Percentiles rank a stretch among this genome's conserved stretches.
phyloP scores from a whole-genome alignment of 208 protist genomes.

The Trypanosoma platydactyli region DNA sequence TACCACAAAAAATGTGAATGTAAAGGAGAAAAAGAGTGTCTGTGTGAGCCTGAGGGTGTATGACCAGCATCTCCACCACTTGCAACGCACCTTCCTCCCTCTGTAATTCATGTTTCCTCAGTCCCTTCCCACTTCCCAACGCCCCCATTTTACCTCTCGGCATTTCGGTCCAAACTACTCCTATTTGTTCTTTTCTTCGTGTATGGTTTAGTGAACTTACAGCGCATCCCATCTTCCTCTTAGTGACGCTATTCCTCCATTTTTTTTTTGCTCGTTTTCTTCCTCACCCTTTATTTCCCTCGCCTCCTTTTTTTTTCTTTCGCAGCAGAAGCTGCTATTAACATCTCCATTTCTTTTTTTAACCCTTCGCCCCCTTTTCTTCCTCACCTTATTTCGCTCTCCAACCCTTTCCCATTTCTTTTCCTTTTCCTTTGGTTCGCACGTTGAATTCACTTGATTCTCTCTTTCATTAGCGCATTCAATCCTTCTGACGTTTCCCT shows the following conservation, averaged over 20 bases:
- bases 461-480: slow-evolving; percentile 7
- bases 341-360: not conserved
- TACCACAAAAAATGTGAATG: too few relatives aligned
- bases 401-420: not conserved
- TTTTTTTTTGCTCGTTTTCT: not conserved
- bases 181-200: too few relatives aligned
- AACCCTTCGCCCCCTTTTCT: not conserved
- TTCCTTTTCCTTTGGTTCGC: not conserved
- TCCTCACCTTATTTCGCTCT: not conserved
- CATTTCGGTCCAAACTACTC: not conserved
- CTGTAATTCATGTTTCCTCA: too few relatives aligned
- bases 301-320: not conserved
- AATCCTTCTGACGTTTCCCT: slow-evolving; percentile 3
- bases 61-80: too few relatives aligned
- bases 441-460: not conserved
- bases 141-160: not conserved
- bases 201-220: too few relatives aligned
- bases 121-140: not conserved
- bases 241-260: not conserved
- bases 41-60: too few relatives aligned
- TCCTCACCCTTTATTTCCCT: not conserved
- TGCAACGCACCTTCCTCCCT: too few relatives aligned
- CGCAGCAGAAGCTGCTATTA: not conserved
- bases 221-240: too few relatives aligned
- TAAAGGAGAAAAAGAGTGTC: too few relatives aligned